Evolutionary conservation across 208 protist species (phyloP).

Genomic region (Kentomonas sorsogonicus): DNA sequence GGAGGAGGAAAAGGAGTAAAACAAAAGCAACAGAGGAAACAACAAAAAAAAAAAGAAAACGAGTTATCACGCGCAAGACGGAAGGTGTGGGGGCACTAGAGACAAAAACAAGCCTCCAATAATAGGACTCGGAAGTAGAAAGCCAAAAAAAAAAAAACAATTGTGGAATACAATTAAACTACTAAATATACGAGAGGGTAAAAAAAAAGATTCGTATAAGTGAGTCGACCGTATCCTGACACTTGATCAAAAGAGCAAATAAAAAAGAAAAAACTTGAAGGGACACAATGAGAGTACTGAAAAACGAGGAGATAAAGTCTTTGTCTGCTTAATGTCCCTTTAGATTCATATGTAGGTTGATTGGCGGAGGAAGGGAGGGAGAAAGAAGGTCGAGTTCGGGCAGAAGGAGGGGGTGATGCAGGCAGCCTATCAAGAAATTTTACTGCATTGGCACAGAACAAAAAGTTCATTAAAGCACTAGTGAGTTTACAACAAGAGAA

Average conservation of each 20-base stretch:
- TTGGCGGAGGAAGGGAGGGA: not conserved
- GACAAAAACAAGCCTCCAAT: no score
- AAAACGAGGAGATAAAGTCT: not conserved
- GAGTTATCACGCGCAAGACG: no score
- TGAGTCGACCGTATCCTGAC: no score
- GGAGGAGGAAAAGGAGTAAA: not conserved
- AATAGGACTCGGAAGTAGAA: not conserved
- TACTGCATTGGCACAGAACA: no score
- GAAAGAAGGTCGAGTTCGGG: no score
- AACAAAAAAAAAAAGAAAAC: no score
- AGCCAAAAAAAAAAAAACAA: conserved; percentile 2
- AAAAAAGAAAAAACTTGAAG: not conserved
- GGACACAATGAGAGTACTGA: conserved; percentile 4
- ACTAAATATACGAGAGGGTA: conserved; percentile 6
- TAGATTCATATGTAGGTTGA: not conserved
- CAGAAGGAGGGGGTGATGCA: conserved; percentile 6
- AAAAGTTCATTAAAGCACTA: not conserved
- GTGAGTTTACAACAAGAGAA: conserved; percentile 5
- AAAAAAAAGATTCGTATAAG: conserved; percentile 10
- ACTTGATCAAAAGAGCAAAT: no score
- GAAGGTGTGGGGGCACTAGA: no score
- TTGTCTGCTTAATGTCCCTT: not conserved
- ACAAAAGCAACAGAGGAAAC: not conserved
- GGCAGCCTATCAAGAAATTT: not conserved
- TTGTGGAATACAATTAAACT: conserved; percentile 11